These are phyloP conservation scores for Aspergillus pseudonomiae DNA, from an alignment of 2,329 filamentous ascomycete species.

Conservation along the genomic window DNA sequence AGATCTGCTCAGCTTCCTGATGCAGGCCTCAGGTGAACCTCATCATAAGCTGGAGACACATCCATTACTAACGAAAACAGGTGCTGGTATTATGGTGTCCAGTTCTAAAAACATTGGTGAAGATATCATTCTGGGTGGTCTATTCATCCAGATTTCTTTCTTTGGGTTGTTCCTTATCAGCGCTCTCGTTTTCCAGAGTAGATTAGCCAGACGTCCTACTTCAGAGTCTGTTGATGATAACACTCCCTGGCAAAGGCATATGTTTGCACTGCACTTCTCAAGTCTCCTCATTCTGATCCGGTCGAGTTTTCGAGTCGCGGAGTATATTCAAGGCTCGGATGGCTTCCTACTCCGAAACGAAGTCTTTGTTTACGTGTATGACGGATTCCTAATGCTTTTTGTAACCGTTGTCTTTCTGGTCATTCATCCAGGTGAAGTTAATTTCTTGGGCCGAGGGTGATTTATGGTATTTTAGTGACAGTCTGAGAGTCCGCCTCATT, in stretches of 20 bases:
- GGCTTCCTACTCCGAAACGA: slow-evolving; percentile 32
- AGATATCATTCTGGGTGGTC: slow-evolving; percentile 31
- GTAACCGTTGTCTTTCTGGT: slow-evolving; percentile 28
- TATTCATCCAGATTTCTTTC: slow-evolving; percentile 35
- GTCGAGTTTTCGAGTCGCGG: slow-evolving; percentile 32
- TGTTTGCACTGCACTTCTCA: slow-evolving; percentile 33
- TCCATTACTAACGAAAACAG: slow-evolving; percentile 9
- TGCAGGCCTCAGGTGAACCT: slow-evolving; percentile 31
- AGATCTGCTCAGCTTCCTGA: slow-evolving; percentile 34
- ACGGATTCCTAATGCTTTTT: slow-evolving; percentile 32
- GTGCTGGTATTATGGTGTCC: slow-evolving; percentile 28
- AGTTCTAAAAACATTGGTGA: slow-evolving; percentile 23
- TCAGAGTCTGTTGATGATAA: slow-evolving; percentile 22
- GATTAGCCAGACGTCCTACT: slow-evolving; percentile 33
- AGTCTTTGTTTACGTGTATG: slow-evolving; percentile 35
- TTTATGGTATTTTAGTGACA: slow-evolving; percentile 21
- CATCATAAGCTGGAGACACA: not conserved
- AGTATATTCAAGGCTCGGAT: slow-evolving; percentile 31
- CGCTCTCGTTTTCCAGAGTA: slow-evolving; percentile 28
- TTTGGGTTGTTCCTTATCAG: slow-evolving; percentile 34
- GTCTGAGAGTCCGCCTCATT: slow-evolving; percentile 12
- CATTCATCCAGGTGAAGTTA: slow-evolving; percentile 29
- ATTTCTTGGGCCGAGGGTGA: slow-evolving; percentile 22
- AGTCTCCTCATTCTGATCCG: slow-evolving; percentile 33
- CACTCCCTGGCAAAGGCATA: slow-evolving; percentile 39